Evolutionary conservation across 345 rosid species (phyloP).

Genomic region (Excoecaria agallocha): DNA sequence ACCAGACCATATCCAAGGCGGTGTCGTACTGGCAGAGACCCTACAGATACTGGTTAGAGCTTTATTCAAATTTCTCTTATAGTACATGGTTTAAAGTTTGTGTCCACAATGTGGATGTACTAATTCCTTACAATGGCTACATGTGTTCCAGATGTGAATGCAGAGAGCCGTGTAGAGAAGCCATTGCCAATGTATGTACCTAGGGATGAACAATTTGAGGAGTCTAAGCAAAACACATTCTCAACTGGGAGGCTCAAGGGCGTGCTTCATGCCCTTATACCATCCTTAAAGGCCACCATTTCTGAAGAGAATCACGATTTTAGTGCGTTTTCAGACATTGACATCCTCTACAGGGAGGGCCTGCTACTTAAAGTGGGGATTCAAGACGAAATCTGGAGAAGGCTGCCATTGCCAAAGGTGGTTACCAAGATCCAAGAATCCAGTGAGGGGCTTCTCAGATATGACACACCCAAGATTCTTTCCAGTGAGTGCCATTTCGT

Average conservation of each 20-base stretch:
- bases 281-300: constrained; percentile 76
- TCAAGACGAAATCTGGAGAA: constrained; percentile 70
- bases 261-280: constrained; percentile 75
- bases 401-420: constrained; percentile 64
- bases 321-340: constrained; percentile 66
- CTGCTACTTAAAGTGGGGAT: constrained; percentile 76
- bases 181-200: constrained; percentile 91
- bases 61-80: not conserved
- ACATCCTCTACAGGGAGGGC: constrained; percentile 84
- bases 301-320: constrained; percentile 65
- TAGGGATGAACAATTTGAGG: constrained; percentile 92
- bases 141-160: constrained; percentile 43
- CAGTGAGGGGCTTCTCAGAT: constrained; percentile 79
- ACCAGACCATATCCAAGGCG: constrained; percentile 82
- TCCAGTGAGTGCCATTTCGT: constrained; percentile 55
- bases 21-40: constrained; percentile 82
- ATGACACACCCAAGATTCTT: constrained; percentile 76
- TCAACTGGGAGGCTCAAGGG: constrained; percentile 75
- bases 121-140: not conserved
- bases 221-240: constrained; percentile 61
- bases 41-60: constrained; percentile 52
- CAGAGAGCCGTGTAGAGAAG: constrained; percentile 90
- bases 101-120: not conserved
- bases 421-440: constrained; percentile 59
- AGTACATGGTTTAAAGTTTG: not conserved